Percentiles rank a stretch among this genome's conserved stretches.
Conservation (phyloP, 225 moss, liverwort and hornwort genomes). For the Rhytidiadelphus loreus region DNA sequence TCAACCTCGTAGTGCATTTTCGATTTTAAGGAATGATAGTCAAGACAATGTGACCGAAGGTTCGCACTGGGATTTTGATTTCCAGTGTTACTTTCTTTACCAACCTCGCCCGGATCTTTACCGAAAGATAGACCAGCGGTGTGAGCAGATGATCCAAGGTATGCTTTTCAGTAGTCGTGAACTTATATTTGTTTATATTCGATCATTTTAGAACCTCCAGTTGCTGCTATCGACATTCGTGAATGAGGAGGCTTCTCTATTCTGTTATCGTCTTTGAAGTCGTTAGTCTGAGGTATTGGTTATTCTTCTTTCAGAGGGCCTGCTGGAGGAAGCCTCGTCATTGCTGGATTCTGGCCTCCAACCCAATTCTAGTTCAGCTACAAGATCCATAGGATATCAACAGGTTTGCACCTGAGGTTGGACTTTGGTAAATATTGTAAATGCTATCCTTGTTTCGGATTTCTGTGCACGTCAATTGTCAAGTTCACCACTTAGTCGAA, state of each 20-base stretch:
- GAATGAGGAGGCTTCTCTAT: neutral
- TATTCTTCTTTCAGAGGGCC: slow-evolving; percentile 35
- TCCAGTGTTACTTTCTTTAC: slow-evolving; percentile 79
- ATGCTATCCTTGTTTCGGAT: neutral
- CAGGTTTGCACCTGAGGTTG: slow-evolving; percentile 29
- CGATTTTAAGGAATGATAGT: slow-evolving; percentile 21
- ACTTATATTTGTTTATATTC: neutral
- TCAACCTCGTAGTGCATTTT: slow-evolving; percentile 65
- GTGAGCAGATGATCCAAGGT: slow-evolving; percentile 92
- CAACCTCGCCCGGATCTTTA: slow-evolving; percentile 68
- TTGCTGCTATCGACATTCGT: neutral
- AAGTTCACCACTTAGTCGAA: neutral
- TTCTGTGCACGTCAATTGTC: neutral
- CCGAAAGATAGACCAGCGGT: slow-evolving; percentile 64
- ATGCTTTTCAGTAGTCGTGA: neutral
- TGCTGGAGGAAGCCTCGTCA: slow-evolving; percentile 79
- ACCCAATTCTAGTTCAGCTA: slow-evolving; percentile 63
- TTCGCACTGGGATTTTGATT: slow-evolving; percentile 47
- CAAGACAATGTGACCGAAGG: slow-evolving; percentile 12
- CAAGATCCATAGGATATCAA: slow-evolving; percentile 91
- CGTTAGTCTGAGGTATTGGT: neutral
- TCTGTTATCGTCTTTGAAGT: neutral
- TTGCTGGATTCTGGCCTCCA: slow-evolving; percentile 62
- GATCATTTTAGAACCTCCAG: neutral
- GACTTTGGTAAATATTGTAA: neutral